phyloP scores from a whole-genome alignment of 1,284 basidiomycete genomes.

The Cerrena zonata region DNA sequence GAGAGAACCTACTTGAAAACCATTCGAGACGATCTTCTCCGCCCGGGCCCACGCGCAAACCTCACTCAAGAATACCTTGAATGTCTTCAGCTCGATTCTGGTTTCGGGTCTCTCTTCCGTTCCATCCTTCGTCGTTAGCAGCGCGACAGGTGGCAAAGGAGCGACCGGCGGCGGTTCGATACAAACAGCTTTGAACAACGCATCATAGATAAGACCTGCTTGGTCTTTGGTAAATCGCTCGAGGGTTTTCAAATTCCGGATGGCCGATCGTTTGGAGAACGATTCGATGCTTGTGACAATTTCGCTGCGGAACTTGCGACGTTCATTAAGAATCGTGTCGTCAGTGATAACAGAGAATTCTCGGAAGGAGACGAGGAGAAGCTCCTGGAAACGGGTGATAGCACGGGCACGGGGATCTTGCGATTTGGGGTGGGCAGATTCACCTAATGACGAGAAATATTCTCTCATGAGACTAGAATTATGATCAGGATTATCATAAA shows the following conservation, averaged over 20 bases:
- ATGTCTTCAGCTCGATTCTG: conserved; percentile 81
- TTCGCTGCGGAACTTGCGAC: conserved; percentile 82
- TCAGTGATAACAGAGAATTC: conserved; percentile 97
- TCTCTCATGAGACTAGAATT: conserved; percentile 78
- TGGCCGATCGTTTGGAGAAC: conserved; percentile 91
- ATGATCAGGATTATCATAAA: background rate
- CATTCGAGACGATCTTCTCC: conserved; percentile 89
- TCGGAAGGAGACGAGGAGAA: conserved; percentile 91
- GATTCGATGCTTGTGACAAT: conserved; percentile 92
- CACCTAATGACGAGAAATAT: conserved; percentile 90
- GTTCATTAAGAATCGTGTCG: conserved; percentile 86
- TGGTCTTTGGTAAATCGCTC: conserved; percentile 86
- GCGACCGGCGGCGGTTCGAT: conserved; percentile 60
- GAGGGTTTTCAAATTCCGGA: conserved; percentile 82
- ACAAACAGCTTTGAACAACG: conserved; percentile 83
- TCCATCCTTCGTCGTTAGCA: conserved; percentile 49
- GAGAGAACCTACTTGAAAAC: conserved; percentile 67
- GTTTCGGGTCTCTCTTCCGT: conserved; percentile 81
- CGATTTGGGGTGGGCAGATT: conserved; percentile 90
- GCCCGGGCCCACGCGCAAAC: conserved; percentile 94
- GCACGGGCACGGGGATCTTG: conserved; percentile 85
- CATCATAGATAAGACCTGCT: conserved; percentile 85
- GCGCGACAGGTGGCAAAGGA: conserved; percentile 36
- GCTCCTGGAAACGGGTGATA: conserved; percentile 96
- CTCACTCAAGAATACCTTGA: conserved; percentile 86